Evolutionary conservation across 495 filamentous ascomycete genomes (phyloP).

Genomic region (Gamarada debralockiae): DNA sequence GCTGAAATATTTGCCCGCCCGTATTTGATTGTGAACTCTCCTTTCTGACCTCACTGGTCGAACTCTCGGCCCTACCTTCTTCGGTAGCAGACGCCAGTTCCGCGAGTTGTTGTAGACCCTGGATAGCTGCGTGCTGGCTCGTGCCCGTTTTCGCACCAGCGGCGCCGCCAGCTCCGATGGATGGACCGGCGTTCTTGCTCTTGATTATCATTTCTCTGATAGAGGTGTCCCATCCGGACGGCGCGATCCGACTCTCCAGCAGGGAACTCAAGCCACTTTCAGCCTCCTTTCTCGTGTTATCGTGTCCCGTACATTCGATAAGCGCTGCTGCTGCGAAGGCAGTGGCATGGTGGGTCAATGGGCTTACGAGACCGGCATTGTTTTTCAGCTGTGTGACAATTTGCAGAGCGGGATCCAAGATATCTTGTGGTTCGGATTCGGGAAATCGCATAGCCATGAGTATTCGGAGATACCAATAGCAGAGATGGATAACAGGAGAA

Average conservation of each 20-base stretch:
- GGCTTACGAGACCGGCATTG: constrained; percentile 52
- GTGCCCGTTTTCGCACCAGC: not conserved
- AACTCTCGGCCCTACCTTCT: constrained; percentile 21
- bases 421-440: constrained; percentile 51
- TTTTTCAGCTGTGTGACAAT: constrained; percentile 50
- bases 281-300: constrained; percentile 29
- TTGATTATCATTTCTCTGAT: constrained; percentile 44
- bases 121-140: constrained; percentile 30
- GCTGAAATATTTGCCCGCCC: not conserved
- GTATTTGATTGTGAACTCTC: not conserved
- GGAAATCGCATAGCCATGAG: constrained; percentile 55
- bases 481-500: constrained; percentile 55
- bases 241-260: constrained; percentile 9
- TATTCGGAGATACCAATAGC: constrained; percentile 71
- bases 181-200: constrained; percentile 28
- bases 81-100: constrained; percentile 52
- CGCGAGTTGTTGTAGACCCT: constrained; percentile 52
- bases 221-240: constrained; percentile 12
- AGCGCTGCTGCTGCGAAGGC: constrained; percentile 66
- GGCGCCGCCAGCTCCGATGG: constrained; percentile 1
- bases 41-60: constrained; percentile 1
- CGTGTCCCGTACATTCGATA: constrained; percentile 53
- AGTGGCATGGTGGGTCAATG: constrained; percentile 70
- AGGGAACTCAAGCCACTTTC: constrained; percentile 27
- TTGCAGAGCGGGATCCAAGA: constrained; percentile 59